Conservation (phyloP, 139 green algal species). For the Ulvella scutata region DNA sequence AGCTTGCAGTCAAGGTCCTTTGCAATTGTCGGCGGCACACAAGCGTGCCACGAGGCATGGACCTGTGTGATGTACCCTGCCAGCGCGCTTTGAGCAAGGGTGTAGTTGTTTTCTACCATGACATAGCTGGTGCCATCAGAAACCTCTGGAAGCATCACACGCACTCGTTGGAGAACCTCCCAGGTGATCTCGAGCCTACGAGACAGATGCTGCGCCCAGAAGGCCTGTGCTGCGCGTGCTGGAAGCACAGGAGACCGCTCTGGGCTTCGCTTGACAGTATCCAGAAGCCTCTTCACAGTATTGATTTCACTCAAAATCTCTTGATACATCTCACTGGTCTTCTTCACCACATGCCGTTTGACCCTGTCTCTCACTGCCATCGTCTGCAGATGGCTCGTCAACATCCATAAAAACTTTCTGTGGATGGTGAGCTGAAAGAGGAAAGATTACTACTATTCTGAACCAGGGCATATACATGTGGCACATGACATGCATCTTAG, state of each 20-base stretch:
- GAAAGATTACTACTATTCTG: too few relatives aligned
- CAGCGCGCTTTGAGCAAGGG: constrained; percentile 46
- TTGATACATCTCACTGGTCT: constrained; percentile 48
- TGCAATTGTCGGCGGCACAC: constrained; percentile 31
- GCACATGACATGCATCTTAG: too few relatives aligned
- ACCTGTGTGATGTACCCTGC: constrained; percentile 62
- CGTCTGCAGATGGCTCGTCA: constrained; percentile 5
- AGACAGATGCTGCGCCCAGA: constrained; percentile 16
- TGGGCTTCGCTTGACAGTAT: constrained; percentile 33
- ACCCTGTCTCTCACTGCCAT: constrained; percentile 56
- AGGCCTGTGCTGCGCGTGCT: constrained; percentile 44
- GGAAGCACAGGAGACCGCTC: constrained; percentile 46
- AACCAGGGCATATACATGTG: too few relatives aligned
- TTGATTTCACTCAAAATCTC: constrained; percentile 64
- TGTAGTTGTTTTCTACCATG: constrained; percentile 45
- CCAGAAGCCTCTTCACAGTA: constrained; percentile 60
- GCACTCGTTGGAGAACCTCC: constrained; percentile 17
- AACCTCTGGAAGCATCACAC: constrained; percentile 43
- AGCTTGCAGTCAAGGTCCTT: constrained; percentile 49
- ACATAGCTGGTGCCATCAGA: constrained; percentile 16
- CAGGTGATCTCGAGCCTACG: constrained; percentile 12
- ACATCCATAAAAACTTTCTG: too few relatives aligned
- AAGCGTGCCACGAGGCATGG: constrained; percentile 65
- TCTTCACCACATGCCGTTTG: constrained; percentile 48
- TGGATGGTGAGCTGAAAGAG: too few relatives aligned